A percentile compares a stretch with the other conserved stretches of the same genome.
These are phyloP conservation scores for Niveomyces coronatus DNA, from an alignment of 2,329 filamentous ascomycete genomes.

Conservation along the genomic window DNA sequence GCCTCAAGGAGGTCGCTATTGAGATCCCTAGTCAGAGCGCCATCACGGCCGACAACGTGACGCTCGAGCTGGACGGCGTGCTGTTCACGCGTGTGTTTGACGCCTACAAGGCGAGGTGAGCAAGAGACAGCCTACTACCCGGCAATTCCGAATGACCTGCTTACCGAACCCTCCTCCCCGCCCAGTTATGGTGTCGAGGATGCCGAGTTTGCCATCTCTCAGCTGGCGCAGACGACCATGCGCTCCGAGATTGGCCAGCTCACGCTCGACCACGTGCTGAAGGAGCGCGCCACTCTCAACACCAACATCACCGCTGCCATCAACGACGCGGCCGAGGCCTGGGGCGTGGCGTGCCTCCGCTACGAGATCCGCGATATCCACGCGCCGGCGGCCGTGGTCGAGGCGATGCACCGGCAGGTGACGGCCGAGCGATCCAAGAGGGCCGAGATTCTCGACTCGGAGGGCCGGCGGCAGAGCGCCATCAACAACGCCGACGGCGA, in stretches of 20 bases:
- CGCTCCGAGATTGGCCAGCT: slow-evolving; percentile 96
- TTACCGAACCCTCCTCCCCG: not conserved
- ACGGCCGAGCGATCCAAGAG: slow-evolving; percentile 96
- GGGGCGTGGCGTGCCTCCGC: slow-evolving; percentile 90
- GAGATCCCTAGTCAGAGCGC: slow-evolving; percentile 97
- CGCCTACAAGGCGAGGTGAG: slow-evolving; percentile 90
- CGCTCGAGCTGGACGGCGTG: slow-evolving; percentile 88
- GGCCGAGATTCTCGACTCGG: slow-evolving; percentile 93
- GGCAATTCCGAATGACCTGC: not conserved
- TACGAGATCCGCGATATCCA: slow-evolving; percentile 99
- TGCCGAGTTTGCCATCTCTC: slow-evolving; percentile 95
- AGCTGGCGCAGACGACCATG: slow-evolving; percentile 98
- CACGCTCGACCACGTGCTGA: slow-evolving; percentile 91
- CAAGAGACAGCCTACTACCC: not conserved
- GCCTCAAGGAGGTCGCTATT: slow-evolving; percentile 87
- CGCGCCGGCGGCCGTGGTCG: slow-evolving; percentile 83
- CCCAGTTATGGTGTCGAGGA: slow-evolving; percentile 92
- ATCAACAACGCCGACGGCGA: slow-evolving; percentile 98
- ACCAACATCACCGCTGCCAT: slow-evolving; percentile 98
- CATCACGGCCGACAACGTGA: slow-evolving; percentile 98
- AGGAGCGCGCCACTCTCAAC: slow-evolving; percentile 92
- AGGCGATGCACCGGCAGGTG: slow-evolving; percentile 97
- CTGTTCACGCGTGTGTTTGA: slow-evolving; percentile 95
- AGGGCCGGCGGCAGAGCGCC: slow-evolving; percentile 91
- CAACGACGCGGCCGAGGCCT: slow-evolving; percentile 93